A percentile compares a stretch with the other conserved stretches of the same genome.
These are phyloP conservation scores for Apiospora marii DNA, from an alignment of 2,329 filamentous ascomycete species.

Conservation along the genomic window DNA sequence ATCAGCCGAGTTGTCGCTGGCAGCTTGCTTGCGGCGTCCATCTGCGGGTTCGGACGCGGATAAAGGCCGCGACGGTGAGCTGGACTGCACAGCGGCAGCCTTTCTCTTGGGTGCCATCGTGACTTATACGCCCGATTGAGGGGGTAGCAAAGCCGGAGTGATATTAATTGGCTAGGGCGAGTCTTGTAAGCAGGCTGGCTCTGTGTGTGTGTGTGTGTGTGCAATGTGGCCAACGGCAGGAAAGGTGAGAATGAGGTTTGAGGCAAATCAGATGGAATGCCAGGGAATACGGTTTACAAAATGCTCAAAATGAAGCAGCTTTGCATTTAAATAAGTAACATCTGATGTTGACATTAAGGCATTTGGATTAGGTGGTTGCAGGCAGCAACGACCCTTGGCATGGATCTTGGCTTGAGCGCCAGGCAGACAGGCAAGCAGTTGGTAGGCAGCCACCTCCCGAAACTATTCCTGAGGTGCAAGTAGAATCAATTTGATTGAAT, in stretches of 20 bases:
- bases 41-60: not conserved
- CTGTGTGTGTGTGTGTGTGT: not conserved
- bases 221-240: not conserved
- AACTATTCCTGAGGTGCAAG: not conserved
- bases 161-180: not conserved
- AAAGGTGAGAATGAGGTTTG: not conserved
- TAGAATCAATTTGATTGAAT: too few relatives aligned
- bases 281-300: not conserved
- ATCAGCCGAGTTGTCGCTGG: not conserved
- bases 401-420: not conserved
- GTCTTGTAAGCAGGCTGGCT: not conserved
- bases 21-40: not conserved
- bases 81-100: constrained; percentile 3
- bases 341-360: not conserved
- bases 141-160: not conserved
- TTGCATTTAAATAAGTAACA: constrained; percentile 4
- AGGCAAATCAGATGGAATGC: not conserved
- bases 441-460: not conserved
- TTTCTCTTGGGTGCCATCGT: constrained; percentile 15
- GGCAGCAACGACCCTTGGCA: constrained; percentile 9
- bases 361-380: not conserved
- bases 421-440: not conserved
- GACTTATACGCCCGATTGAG: not conserved
- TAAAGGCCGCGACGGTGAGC: not conserved
- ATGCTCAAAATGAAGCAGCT: not conserved